Conservation (phyloP, 2,329 filamentous ascomycete genomes). For the Ophiostoma australiae region DNA sequence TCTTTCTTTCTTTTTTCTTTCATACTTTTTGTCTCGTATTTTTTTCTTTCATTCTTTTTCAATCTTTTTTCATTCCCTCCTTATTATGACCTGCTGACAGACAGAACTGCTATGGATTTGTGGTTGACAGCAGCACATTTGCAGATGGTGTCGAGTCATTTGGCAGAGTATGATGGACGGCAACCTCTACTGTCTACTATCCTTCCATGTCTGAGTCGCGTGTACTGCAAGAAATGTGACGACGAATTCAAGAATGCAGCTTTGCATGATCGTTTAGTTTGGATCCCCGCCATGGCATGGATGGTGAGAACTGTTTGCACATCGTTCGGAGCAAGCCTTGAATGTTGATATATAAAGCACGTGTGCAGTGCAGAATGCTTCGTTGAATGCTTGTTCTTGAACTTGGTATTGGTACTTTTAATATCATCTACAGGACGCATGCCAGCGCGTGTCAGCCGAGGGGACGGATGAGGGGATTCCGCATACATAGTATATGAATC, state of each 20-base stretch:
- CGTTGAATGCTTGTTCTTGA: neutral
- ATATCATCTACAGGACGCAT: neutral
- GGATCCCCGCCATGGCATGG: neutral
- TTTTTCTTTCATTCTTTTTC: neutral
- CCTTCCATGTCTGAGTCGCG: neutral
- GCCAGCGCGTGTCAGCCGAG: neutral
- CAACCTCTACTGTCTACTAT: neutral
- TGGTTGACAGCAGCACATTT: neutral
- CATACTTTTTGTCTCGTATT: no score
- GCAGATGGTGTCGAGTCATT: neutral
- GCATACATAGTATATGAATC: neutral
- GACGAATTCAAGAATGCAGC: neutral
- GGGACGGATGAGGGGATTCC: neutral
- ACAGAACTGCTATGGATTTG: slow-evolving; percentile 14
- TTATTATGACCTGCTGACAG: neutral
- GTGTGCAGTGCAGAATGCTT: neutral
- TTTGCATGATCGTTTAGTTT: neutral
- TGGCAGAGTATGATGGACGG: neutral
- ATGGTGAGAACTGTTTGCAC: neutral
- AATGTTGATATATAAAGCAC: neutral
- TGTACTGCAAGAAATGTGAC: neutral
- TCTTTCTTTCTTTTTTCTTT: neutral
- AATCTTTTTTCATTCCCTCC: no score
- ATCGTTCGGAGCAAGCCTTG: neutral
- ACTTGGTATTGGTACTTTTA: neutral